Evolutionary conservation across 2,329 filamentous ascomycete genomes (phyloP).

Genomic region (Penicillium sp.): DNA sequence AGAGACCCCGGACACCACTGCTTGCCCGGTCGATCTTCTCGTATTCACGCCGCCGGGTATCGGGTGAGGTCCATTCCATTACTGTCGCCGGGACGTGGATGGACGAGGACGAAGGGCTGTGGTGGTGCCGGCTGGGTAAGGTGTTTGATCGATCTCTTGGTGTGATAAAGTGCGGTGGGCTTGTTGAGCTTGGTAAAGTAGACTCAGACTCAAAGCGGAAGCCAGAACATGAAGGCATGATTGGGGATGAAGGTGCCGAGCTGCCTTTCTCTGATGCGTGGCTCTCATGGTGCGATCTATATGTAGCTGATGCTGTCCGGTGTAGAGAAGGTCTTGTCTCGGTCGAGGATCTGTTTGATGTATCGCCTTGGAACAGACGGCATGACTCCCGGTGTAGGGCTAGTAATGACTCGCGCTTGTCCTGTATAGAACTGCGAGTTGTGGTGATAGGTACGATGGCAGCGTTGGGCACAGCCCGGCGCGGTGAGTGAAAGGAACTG

Average conservation of each 20-base stretch:
- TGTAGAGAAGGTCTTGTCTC: constrained; percentile 3
- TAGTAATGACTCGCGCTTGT: constrained; percentile 34
- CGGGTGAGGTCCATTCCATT: constrained; percentile 47
- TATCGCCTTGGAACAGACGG: constrained; percentile 35
- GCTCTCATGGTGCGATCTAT: constrained; percentile 7
- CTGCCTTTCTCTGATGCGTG: constrained; percentile 13
- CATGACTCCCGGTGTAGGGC: constrained; percentile 41
- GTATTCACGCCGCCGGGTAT: constrained; percentile 44
- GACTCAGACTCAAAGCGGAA: constrained; percentile 12
- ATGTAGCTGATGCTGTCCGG: constrained; percentile 8
- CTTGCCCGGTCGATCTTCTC: constrained; percentile 53
- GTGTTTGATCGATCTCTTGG: constrained; percentile 17
- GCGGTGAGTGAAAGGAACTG: constrained; percentile 29
- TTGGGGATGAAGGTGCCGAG: constrained; percentile 19
- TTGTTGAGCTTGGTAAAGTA: background rate
- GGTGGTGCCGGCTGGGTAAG: constrained; percentile 13
- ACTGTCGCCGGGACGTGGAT: constrained; percentile 35
- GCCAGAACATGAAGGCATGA: constrained; percentile 14
- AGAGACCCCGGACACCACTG: constrained; percentile 41
- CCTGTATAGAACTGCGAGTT: constrained; percentile 16
- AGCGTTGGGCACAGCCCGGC: constrained; percentile 22
- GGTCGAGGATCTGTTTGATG: constrained; percentile 1
- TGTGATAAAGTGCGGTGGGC: constrained; percentile 4
- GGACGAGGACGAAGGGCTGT: constrained; percentile 22
- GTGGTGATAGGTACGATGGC: constrained; percentile 25